These are phyloP conservation scores for Phaeosphaeriaceae sp. DNA, from an alignment of 2,329 filamentous ascomycete species.

Conservation along the genomic window DNA sequence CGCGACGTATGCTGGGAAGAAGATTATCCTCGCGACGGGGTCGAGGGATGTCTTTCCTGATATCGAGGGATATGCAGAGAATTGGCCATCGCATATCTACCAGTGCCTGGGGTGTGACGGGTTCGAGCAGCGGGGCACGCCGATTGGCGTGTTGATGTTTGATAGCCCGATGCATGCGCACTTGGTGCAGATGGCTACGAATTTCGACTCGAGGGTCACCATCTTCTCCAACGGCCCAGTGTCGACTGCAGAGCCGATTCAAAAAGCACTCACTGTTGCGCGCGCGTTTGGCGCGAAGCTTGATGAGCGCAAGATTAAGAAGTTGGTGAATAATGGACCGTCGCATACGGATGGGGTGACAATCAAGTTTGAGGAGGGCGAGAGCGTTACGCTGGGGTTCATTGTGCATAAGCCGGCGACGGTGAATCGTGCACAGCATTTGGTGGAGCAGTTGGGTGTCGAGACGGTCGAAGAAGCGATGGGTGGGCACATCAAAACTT, in stretches of 20 bases:
- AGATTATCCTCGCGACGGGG: constrained; percentile 64
- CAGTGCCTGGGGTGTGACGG: constrained; percentile 69
- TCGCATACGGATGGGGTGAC: constrained; percentile 35
- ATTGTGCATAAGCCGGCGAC: constrained; percentile 35
- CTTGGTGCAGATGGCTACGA: constrained; percentile 31
- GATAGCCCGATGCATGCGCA: constrained; percentile 30
- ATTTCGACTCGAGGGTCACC: constrained; percentile 35
- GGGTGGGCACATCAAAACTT: constrained; percentile 53
- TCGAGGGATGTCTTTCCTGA: constrained; percentile 59
- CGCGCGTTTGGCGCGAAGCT: constrained; percentile 30
- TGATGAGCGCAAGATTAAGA: constrained; percentile 32
- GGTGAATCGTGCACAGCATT: constrained; percentile 38
- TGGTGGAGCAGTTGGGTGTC: constrained; percentile 39
- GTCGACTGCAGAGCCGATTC: constrained; percentile 14
- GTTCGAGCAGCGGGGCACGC: constrained; percentile 61
- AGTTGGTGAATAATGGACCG: constrained; percentile 36
- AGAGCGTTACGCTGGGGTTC: constrained; percentile 34
- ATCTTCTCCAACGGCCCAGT: constrained; percentile 35
- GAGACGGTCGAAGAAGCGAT: constrained; percentile 49
- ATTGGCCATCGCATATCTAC: constrained; percentile 58
- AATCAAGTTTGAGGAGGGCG: constrained; percentile 35
- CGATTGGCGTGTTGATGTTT: constrained; percentile 37
- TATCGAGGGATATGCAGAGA: constrained; percentile 61
- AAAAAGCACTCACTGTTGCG: constrained; percentile 26
- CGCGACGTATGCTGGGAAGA: constrained; percentile 56